phyloP scores from a whole-genome alignment of 352 stramenopile species.

The Globisporangium solare region DNA sequence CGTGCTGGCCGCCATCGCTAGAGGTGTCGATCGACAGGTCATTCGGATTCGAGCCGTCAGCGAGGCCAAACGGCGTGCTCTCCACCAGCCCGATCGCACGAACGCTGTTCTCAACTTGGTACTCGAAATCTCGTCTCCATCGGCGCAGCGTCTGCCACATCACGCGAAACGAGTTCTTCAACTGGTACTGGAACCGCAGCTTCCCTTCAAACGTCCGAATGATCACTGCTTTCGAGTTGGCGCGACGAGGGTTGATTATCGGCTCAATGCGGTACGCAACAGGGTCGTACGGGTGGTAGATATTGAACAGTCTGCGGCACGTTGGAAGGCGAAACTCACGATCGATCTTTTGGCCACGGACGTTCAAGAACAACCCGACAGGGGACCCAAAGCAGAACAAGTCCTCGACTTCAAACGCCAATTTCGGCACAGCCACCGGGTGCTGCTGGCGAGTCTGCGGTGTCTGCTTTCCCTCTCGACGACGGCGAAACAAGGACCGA shows the following conservation, averaged over 20 bases:
- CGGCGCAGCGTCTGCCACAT: constrained; percentile 77
- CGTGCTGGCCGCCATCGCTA: constrained; percentile 9
- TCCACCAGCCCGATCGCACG: constrained; percentile 75
- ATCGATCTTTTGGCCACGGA: constrained; percentile 80
- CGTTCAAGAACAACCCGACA: constrained; percentile 90
- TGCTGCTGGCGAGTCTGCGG: constrained; percentile 5
- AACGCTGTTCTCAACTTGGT: constrained; percentile 59
- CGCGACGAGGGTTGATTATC: constrained; percentile 76
- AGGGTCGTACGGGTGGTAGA: constrained; percentile 94
- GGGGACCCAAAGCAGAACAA: constrained; percentile 90
- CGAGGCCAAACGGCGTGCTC: constrained; percentile 9
- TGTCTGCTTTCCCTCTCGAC: background rate
- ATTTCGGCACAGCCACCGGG: constrained; percentile 37
- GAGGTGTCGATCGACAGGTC: constrained; percentile 7
- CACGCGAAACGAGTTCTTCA: constrained; percentile 73
- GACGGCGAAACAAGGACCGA: constrained; percentile 7
- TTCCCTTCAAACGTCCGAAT: constrained; percentile 83
- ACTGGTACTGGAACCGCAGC: constrained; percentile 81
- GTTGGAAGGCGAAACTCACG: constrained; percentile 71
- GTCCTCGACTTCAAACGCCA: constrained; percentile 81
- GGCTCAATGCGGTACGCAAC: constrained; percentile 95
- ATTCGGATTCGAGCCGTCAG: background rate
- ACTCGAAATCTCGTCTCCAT: constrained; percentile 75
- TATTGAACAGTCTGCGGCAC: constrained; percentile 89
- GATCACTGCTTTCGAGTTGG: constrained; percentile 78